Conservation (phyloP, 1,284 basidiomycete species). For the Meira miltonrushii region DNA sequence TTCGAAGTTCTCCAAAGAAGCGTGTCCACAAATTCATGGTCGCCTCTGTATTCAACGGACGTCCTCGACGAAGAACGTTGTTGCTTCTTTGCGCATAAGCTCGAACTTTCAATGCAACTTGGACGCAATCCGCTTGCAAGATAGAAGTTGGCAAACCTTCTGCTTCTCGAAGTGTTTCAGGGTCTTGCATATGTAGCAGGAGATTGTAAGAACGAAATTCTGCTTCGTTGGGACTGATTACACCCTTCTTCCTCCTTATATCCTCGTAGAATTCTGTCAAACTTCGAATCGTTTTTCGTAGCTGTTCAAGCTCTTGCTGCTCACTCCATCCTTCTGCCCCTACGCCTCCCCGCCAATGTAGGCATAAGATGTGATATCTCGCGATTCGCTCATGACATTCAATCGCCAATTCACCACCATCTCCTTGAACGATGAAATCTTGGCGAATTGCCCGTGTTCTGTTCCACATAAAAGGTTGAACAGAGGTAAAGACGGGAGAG, state of each 20-base stretch:
- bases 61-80: slow-evolving; percentile 55
- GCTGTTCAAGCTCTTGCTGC: slow-evolving; percentile 75
- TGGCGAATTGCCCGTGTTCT: slow-evolving; percentile 83
- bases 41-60: slow-evolving; percentile 56
- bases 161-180: slow-evolving; percentile 65
- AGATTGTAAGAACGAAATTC: slow-evolving; percentile 95
- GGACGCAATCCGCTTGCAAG: slow-evolving; percentile 68
- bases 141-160: slow-evolving; percentile 72
- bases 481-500: slow-evolving; percentile 61
- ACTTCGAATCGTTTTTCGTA: slow-evolving; percentile 68
- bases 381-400: slow-evolving; percentile 89
- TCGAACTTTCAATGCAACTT: slow-evolving; percentile 74
- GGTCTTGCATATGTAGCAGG: slow-evolving; percentile 81
- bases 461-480: slow-evolving; percentile 83
- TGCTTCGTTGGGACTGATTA: slow-evolving; percentile 75
- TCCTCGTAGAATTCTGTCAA: slow-evolving; percentile 92
- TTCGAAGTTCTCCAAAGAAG: slow-evolving; percentile 57
- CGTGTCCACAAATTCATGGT: slow-evolving; percentile 61
- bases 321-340: slow-evolving; percentile 64
- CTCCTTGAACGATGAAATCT: slow-evolving; percentile 90
- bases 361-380: slow-evolving; percentile 81
- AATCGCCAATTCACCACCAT: slow-evolving; percentile 70
- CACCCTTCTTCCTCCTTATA: slow-evolving; percentile 58
- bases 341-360: slow-evolving; percentile 61
- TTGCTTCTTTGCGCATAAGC: slow-evolving; percentile 63